Conservation (phyloP, 2,329 filamentous ascomycete genomes). For the Neoarthrinium moseri region DNA sequence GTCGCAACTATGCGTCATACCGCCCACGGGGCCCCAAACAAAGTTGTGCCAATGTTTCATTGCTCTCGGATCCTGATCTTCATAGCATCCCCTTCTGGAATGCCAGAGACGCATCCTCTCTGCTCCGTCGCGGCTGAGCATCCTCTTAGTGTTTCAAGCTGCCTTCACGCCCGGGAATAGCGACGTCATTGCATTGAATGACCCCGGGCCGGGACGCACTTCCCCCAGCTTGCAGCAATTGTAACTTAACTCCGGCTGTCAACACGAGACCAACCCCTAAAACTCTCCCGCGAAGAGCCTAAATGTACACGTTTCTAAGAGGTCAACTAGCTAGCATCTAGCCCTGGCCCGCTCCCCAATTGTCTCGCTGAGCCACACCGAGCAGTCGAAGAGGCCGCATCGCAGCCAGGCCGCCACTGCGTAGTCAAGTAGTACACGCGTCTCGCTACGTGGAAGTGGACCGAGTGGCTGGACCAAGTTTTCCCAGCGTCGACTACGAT, state of each 20-base stretch:
- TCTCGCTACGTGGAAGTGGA: constrained; percentile 12
- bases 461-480: constrained; percentile 10
- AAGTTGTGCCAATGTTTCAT: background rate
- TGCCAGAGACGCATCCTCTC: background rate
- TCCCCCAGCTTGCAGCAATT: no score
- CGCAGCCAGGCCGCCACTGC: background rate
- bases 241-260: no score
- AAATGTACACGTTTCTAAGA: no score
- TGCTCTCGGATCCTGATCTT: background rate
- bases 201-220: no score
- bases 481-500: no score
- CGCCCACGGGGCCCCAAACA: background rate
- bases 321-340: no score
- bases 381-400: background rate
- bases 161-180: no score
- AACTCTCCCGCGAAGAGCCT: background rate
- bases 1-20: constrained; percentile 2
- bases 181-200: no score
- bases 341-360: no score
- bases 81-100: constrained; percentile 3
- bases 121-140: constrained; percentile 6
- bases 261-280: no score
- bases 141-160: constrained; percentile 6
- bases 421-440: constrained; percentile 4
- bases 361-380: no score